Base-by-base conservation (phyloP, 139 green algal genomes). In the Chlamydomonas sp. region DNA sequence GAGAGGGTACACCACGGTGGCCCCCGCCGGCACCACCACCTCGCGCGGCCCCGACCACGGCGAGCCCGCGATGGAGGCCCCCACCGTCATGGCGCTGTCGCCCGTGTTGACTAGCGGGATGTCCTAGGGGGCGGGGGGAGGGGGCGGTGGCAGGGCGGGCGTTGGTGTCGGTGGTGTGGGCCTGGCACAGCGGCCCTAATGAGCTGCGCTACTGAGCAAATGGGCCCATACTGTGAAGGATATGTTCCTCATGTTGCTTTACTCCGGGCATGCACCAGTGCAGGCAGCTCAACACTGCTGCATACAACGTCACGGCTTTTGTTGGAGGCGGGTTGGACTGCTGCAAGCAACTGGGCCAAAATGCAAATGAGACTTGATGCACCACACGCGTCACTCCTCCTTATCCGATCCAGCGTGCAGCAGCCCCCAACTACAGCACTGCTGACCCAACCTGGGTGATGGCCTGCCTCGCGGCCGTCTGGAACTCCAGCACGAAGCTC, bases 41-140 rank as follows among this genome's bases (percentile, higher is more conserved):
- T 96, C 93, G 17, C 88, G 80, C 16, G 87, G 90, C 0, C 95
- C 95, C 8, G 63, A 81, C 80, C 94, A 97, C 71, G 75, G 80
- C 31, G 89, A 69, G 1, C 92, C 91, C 5, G 20, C 82, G 62
- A 93, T 81, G 74, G 89, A 89, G 60, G 91, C 88, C 2, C 60
- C 20, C 17, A 95, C 92, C 17, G 84, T 84, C 86, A 96, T 93
- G 7, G 75, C 58, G 61, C 85, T 87, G 63, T 94, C 91, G 63
- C 88, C 90, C 31, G 78, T 89, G 91, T 97, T 97, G 16, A 96
- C 90, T 60, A 97, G 77, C 10, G 95, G 94, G 16, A 97, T 89
- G 59, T 96, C 92, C 89, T 96, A 64, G 17, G 59, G 67, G 16
- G 80, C 57, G 68, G 49, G 80, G 9, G 15, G 80, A 15, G 80